Evolutionary conservation across 2,329 filamentous ascomycete genomes (phyloP), one percentile per base, ranked within the genome.

Genomic region (Ophiostoma pallidulum): DNA sequence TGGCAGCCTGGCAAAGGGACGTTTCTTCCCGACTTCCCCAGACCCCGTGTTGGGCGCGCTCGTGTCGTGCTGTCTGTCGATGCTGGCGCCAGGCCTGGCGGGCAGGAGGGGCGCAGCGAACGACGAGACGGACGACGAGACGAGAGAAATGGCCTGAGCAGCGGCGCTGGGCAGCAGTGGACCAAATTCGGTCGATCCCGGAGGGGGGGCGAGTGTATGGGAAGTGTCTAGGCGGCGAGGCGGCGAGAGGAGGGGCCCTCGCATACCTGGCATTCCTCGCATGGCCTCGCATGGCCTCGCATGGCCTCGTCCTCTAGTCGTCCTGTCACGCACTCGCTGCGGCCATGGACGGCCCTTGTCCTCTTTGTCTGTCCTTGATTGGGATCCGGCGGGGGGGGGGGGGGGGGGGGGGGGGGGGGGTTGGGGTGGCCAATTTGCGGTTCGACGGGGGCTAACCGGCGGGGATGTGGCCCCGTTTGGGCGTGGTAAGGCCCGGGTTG

Each of bases 111-210:
- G 45, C 44, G 44, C 41, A 50, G 48, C 38, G 29, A 37, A 38
- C 44, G 24, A 42, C 37, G 22, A 43, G 40, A 49, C 54, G 42
- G 51, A 54, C 42, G 52, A 49, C 49, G 51, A 56, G 56, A 53
- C 53, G 53, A 51, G 52, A 53, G 53, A 60, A 60, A 60, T 62
- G 59, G 60, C 50, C 57, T 59, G 61, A 63, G 60, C 49, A n/a
- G 6, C 38, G 42, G 29, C 49, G 47, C 53, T 49, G 54, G 46
- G 48, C 54, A 53, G 39, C 24, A 20, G 39, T 49, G 41, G 54
- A 51, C 51, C 49, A 45, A 55, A 56, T 58, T 62, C 59, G 57
- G 60, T 59, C 60, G 58, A 62, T 60, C 45, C 58, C 58, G 60
- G 37, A 37, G 39, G 35, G 22, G 47, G 35, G 31, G 28, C 26